A percentile compares a stretch with the other conserved stretches of the same genome.
Evolutionary conservation across 371 early-diverging fungal species (phyloP).

Genomic region (Furculomyces boomerangus): DNA sequence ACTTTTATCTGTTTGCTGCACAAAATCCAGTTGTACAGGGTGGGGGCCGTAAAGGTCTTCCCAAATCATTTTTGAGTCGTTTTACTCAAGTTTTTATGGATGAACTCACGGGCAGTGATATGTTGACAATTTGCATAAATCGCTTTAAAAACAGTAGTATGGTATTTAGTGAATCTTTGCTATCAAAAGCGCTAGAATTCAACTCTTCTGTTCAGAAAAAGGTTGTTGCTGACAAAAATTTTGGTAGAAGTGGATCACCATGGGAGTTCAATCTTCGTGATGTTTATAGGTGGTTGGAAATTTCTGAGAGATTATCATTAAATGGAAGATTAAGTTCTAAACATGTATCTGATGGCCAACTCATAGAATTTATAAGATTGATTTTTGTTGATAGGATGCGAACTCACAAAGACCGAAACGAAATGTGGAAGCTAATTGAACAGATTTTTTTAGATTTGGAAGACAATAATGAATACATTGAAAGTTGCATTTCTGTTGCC

Average conservation of each 20-base stretch:
- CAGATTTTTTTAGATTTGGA: slow-evolving; percentile 31
- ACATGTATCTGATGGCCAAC: slow-evolving; percentile 22
- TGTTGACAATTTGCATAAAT: slow-evolving; percentile 48
- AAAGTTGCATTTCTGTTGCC: not conserved
- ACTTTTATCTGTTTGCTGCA: slow-evolving; percentile 95
- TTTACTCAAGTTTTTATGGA: slow-evolving; percentile 93
- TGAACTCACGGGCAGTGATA: slow-evolving; percentile 53
- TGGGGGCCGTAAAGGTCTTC: slow-evolving; percentile 97
- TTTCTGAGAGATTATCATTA: slow-evolving; percentile 26
- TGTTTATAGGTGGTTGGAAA: slow-evolving; percentile 84
- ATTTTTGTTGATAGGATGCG: slow-evolving; percentile 83
- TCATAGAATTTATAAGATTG: slow-evolving; percentile 55
- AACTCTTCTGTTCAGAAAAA: slow-evolving; percentile 68
- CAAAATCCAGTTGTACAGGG: slow-evolving; percentile 96
- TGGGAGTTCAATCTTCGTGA: slow-evolving; percentile 98
- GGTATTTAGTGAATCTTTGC: slow-evolving; percentile 20
- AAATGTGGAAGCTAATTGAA: slow-evolving; percentile 41
- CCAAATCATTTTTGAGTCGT: slow-evolving; percentile 95
- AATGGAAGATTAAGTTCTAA: slow-evolving; percentile 8
- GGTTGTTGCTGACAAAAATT: slow-evolving; percentile 56
- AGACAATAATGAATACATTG: not conserved
- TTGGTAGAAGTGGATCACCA: slow-evolving; percentile 77
- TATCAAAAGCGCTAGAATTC: slow-evolving; percentile 68
- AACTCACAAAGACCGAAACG: slow-evolving; percentile 51
- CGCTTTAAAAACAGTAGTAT: slow-evolving; percentile 18